Conservation (phyloP, 805 yeast genomes). For the Hemisphaericaspora nanyangensis region DNA sequence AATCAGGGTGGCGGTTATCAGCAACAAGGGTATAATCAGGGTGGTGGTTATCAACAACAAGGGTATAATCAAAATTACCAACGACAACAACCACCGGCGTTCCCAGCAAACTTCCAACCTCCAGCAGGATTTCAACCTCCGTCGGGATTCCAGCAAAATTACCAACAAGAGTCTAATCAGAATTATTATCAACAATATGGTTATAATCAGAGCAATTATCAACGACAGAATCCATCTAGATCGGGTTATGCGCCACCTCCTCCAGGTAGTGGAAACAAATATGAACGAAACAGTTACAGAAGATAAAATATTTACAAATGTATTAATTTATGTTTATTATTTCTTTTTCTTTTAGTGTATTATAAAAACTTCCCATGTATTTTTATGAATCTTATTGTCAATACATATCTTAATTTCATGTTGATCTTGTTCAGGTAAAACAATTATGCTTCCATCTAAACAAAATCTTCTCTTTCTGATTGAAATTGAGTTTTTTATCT, state of each 20-base stretch:
- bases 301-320: neutral
- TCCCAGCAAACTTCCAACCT: too few relatives aligned
- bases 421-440: conserved; percentile 20
- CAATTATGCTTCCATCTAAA: conserved; percentile 58
- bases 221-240: conserved; percentile 4
- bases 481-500: conserved; percentile 9
- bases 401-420: conserved; percentile 12
- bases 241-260: conserved; percentile 11
- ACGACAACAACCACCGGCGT: neutral
- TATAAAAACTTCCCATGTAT: conserved; percentile 17
- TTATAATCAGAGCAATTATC: conserved; percentile 3
- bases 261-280: neutral
- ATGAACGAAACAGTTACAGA: conserved; percentile 7
- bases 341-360: conserved; percentile 4
- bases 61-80: neutral
- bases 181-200: conserved; percentile 15
- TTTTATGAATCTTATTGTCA: conserved; percentile 17
- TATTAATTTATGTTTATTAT: neutral
- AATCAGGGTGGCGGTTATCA: conserved; percentile 6
- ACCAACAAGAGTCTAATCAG: conserved; percentile 10
- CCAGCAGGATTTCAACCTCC: too few relatives aligned
- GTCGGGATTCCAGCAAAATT: conserved; percentile 1
- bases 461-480: conserved; percentile 50
- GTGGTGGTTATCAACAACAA: conserved; percentile 3
- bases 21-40: conserved; percentile 7